Conservation (phyloP, 2,329 filamentous ascomycete species). For the Aaosphaeria pasadenensis region DNA sequence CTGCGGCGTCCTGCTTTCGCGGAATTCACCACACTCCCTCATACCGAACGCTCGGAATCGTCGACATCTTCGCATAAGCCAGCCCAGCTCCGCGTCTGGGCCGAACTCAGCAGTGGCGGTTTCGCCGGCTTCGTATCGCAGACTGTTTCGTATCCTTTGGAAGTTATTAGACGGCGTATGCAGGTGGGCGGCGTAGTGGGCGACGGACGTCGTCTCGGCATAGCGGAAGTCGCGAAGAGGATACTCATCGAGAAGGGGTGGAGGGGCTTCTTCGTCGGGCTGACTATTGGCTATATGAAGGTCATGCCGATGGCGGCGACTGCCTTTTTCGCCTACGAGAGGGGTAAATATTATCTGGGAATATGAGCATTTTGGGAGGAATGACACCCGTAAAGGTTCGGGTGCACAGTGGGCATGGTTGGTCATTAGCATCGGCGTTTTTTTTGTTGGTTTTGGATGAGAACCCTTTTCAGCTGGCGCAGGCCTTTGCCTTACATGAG, state of each 20-base stretch:
- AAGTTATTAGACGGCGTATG: conserved; percentile 90
- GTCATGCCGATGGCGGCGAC: conserved; percentile 84
- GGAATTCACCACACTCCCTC: conserved; percentile 71
- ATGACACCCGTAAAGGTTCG: too few relatives aligned
- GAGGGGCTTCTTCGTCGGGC: conserved; percentile 83
- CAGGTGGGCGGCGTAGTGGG: conserved; percentile 94
- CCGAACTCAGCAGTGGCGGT: conserved; percentile 80
- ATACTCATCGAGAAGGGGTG: conserved; percentile 75
- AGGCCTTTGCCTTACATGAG: too few relatives aligned
- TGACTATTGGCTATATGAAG: conserved; percentile 95
- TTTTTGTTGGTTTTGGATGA: too few relatives aligned
- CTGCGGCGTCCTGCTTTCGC: conserved; percentile 68
- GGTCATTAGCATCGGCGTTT: too few relatives aligned
- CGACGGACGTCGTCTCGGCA: conserved; percentile 74
- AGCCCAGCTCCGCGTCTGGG: conserved; percentile 75
- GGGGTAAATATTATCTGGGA: conserved; percentile 56
- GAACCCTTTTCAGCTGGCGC: too few relatives aligned
- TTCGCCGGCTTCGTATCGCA: conserved; percentile 86
- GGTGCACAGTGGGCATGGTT: too few relatives aligned
- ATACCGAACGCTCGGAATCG: conserved; percentile 43
- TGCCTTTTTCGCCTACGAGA: conserved; percentile 66
- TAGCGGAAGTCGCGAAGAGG: conserved; percentile 72
- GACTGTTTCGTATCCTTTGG: conserved; percentile 88
- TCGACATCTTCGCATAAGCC: conserved; percentile 52
- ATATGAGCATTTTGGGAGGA: conserved; percentile 30